phyloP scores from a whole-genome alignment of 805 yeast species.

The Metschnikowia matae region DNA sequence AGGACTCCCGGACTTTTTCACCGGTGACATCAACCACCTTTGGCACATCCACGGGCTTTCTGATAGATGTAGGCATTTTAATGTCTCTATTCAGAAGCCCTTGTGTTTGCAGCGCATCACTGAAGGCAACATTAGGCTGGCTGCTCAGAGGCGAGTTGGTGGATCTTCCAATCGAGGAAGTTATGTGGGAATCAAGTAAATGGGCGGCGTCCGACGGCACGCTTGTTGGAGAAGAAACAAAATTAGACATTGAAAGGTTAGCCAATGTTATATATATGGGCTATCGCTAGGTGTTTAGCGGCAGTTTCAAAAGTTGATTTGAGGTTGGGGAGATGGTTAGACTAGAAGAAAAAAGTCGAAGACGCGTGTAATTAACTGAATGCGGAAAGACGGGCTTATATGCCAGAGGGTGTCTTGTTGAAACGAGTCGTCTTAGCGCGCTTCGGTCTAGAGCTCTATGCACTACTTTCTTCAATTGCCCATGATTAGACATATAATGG shows the following conservation, averaged over 20 bases:
- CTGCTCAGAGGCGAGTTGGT: constrained; percentile 29
- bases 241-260: constrained; percentile 31
- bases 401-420: not conserved
- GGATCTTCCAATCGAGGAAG: constrained; percentile 39
- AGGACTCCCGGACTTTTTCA: constrained; percentile 87
- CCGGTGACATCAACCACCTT: constrained; percentile 89
- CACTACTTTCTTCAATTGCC: not conserved
- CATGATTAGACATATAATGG: no score
- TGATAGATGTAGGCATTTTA: constrained; percentile 27
- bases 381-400: constrained; percentile 4
- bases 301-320: not conserved
- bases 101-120: constrained; percentile 26
- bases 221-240: constrained; percentile 42
- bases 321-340: not conserved
- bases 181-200: constrained; percentile 37
- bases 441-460: not conserved
- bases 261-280: not conserved
- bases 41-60: constrained; percentile 46
- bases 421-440: not conserved
- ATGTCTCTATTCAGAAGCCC: constrained; percentile 52
- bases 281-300: not conserved
- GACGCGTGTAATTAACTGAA: constrained; percentile 12
- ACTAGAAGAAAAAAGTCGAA: not conserved
- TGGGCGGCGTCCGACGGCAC: constrained; percentile 43
- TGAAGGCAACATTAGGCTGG: constrained; percentile 18